These are phyloP conservation scores for Quercus robur DNA, from an alignment of 306 rosid species.

Conservation along the genomic window DNA sequence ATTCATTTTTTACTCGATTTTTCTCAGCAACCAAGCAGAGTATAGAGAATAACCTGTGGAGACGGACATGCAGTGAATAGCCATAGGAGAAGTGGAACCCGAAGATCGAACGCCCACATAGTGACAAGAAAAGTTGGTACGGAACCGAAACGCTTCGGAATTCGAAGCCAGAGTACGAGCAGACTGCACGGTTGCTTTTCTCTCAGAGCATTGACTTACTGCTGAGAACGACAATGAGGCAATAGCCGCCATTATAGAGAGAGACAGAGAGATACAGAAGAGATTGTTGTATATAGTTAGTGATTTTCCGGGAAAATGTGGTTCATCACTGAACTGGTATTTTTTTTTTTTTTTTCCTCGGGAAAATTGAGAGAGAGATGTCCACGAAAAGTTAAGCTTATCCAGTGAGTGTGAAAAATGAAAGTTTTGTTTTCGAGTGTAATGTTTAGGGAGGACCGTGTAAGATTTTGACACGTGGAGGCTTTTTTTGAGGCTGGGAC, in stretches of 20 bases:
- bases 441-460: not conserved
- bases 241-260: constrained; percentile 60
- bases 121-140: constrained; percentile 36
- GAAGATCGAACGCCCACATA: constrained; percentile 33
- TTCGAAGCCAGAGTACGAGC: constrained; percentile 47
- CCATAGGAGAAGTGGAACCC: constrained; percentile 42
- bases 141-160: constrained; percentile 36
- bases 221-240: constrained; percentile 66
- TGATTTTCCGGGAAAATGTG: constrained; percentile 28
- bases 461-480: constrained; percentile 37
- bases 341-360: not conserved
- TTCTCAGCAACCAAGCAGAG: not conserved
- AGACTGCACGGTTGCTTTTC: constrained; percentile 28
- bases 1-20: not conserved
- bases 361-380: constrained; percentile 20
- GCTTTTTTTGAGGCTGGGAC: not conserved
- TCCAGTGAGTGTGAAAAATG: constrained; percentile 45
- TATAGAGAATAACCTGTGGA: constrained; percentile 40
- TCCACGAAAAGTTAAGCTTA: constrained; percentile 46
- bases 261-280: not conserved
- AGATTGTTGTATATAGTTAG: constrained; percentile 5
- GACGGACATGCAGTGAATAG: constrained; percentile 64
- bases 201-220: constrained; percentile 45
- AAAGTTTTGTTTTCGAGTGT: constrained; percentile 6
- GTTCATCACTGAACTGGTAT: constrained; percentile 1